Evolutionary conservation across 768 basidiomycete genomes (phyloP), one percentile per base, ranked within the genome.

Genomic region (Leucosporidium yakuticum): DNA sequence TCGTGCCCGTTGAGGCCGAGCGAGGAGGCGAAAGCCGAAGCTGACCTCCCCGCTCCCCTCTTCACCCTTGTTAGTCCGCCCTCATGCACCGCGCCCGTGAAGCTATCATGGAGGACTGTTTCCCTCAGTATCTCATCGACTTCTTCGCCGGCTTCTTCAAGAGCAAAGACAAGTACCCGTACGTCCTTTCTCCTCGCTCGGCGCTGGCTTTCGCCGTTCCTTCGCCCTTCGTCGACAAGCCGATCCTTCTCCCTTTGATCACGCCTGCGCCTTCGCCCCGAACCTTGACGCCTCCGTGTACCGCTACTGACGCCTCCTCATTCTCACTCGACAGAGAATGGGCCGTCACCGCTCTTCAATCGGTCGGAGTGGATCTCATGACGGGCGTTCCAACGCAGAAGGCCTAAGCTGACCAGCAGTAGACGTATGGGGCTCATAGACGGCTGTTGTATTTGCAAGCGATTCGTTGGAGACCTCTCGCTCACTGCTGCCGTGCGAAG

Each of bases 21-120:
- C 29, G 7, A 44, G 57, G 14, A n/a, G 29, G 15, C 21, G n/a
- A 25, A 53, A 47, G 23, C 25, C 6, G 19, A 32, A 34, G 55
- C 55, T 31, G 55, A 32, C 55, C 23, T 48, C 25, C 14, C 9
- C 14, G 4, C 4, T 51, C 14, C 9, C 50, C 25, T 51, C 50
- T 6, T 50, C n/a, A 6, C 5, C 6, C 50, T 4, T 21, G 50
- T 2, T 15, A 61, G 61, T 53, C 65, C 23, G 27, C 51, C 20
- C 80, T 94, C 15, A 91, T 94, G 89, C 88, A 89, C n/a, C 82
- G 84, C 34, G 89, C 88, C 51, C 83, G 91, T 63, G 84, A 88
- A 73, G 88, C 91, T 4, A 93, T 94, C 73, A 76, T 91, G 66
- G 82, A 83, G 36, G 89, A 86, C 48, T 84, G 80, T 17, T 95